phyloP scores from a whole-genome alignment of 2,329 filamentous ascomycete species.

The Exophiala mesophila region DNA sequence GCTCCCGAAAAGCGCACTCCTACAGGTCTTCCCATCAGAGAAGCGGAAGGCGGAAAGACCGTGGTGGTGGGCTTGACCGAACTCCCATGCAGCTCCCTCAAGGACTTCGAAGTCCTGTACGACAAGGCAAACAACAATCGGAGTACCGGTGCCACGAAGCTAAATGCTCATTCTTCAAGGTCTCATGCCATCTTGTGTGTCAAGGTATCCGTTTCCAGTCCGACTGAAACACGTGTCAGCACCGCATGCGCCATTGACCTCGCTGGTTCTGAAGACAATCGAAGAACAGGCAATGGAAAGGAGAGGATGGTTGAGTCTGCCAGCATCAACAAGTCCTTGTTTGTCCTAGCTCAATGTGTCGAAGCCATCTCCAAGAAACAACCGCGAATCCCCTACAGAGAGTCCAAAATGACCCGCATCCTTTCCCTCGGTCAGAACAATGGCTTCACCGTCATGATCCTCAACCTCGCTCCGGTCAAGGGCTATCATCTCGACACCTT shows the following conservation, averaged over 20 bases:
- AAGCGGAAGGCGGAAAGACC: constrained; percentile 74
- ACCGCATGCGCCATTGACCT: constrained; percentile 91
- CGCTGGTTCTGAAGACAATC: constrained; percentile 92
- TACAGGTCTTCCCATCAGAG: constrained; percentile 73
- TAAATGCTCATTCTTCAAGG: constrained; percentile 84
- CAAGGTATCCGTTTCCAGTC: constrained; percentile 73
- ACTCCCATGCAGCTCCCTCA: constrained; percentile 72
- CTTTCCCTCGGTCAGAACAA: constrained; percentile 90
- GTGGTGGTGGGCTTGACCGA: constrained; percentile 82
- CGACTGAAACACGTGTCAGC: constrained; percentile 65
- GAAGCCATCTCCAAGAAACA: constrained; percentile 81
- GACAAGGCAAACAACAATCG: constrained; percentile 89
- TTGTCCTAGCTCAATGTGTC: constrained; percentile 90
- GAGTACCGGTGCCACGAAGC: constrained; percentile 80
- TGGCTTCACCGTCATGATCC: constrained; percentile 91
- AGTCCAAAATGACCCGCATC: constrained; percentile 96
- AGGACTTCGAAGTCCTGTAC: constrained; percentile 85
- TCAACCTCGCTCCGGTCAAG: constrained; percentile 86
- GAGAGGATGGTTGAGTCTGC: constrained; percentile 91
- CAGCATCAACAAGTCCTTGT: constrained; percentile 95
- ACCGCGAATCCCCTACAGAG: constrained; percentile 78
- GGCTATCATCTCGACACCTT: constrained; percentile 92
- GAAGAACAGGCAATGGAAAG: constrained; percentile 87
- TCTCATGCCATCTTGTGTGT: constrained; percentile 89
- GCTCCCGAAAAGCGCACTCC: constrained; percentile 79